Evolutionary conservation across 2,329 filamentous ascomycete species (phyloP), one percentile per base, ranked within the genome.

Genomic region (Chrysoporthe cubensis): DNA sequence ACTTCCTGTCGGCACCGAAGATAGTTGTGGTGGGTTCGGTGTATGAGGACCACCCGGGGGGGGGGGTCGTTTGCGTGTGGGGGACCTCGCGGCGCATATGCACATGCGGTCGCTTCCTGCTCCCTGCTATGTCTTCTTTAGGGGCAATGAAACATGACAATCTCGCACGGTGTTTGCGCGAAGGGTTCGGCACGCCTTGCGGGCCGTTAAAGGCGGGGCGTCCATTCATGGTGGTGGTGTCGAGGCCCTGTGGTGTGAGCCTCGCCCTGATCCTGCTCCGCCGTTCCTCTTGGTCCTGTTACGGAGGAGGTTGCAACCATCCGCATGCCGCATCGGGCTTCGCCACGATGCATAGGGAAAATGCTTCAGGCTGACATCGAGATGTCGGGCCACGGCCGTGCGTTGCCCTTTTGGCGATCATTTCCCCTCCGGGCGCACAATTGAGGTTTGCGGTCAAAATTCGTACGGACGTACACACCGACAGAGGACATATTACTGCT

Each of bases 101-200:
- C 37, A 40, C 37, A 40, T 40, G 9, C 37, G 37, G 37, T 40
- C 37, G 37, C 6, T 40, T 40, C 37, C 9, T 40, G 37, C 37
- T 40, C 37, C 37, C 37, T 40, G 37, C 9, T 9, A 40, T 40
- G 37, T 40, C 37, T 40, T 9, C 37, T 40, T 9, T 9, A 40
- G 37, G 37, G 37, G 6, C 18, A 42, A 42, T 58, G 56, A 21
- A 40, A 42, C 34, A 37, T 42, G 56, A 58, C 37, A 58, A 60
- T 60, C 37, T 60, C 37, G 57, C 57, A 60, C 57, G 57, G 57
- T 60, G 57, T 60, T 43, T 60, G 57, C 57, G 57, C 57, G 37
- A 16, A 44, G 42, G n/a, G 40, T 18, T 43, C n/a, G 57, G 40
- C 42, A 42, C 42, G 57, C 26, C 57, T 44, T 60, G 40, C 57